Evolutionary conservation across 106 monocot species (phyloP).

Genomic region (Dendrobium officinale): DNA sequence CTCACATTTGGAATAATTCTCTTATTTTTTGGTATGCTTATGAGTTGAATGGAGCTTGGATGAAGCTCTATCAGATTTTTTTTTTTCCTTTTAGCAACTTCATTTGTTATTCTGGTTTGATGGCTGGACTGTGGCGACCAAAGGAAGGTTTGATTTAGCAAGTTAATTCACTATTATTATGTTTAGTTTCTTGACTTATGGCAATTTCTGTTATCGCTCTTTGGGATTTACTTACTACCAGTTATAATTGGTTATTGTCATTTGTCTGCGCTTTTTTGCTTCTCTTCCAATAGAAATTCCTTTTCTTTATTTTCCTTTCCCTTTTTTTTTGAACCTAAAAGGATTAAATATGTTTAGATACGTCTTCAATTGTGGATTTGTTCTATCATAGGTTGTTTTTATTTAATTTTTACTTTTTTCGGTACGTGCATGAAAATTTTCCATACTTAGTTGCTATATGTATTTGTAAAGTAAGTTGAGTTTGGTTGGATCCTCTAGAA

Average conservation of each 20-base stretch:
- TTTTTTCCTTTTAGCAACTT: constrained; percentile 3
- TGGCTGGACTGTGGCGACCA: constrained; percentile 1
- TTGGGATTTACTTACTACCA: not conserved
- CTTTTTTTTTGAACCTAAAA: no score
- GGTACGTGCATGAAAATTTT: not conserved
- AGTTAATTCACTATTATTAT: not conserved
- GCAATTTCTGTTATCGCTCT: not conserved
- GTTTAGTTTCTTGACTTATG: not conserved
- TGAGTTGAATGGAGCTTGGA: not conserved
- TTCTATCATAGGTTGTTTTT: not conserved
- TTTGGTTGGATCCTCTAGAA: not conserved
- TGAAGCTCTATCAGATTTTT: not conserved
- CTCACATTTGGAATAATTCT: not conserved
- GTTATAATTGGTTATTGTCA: not conserved
- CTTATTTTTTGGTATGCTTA: not conserved
- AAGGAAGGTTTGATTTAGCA: not conserved
- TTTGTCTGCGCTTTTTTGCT: not conserved
- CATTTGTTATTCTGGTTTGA: not conserved
- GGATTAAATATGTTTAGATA: not conserved
- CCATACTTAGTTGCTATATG: not conserved
- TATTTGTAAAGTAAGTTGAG: not conserved
- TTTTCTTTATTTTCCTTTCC: no score
- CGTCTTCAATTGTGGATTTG: not conserved
- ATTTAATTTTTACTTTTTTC: not conserved
- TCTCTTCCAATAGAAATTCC: no score